Evolutionary conservation across 192 early-diverging fungal genomes (phyloP), one percentile per base, ranked within the genome.

Genomic region (Backusella australiensis): DNA sequence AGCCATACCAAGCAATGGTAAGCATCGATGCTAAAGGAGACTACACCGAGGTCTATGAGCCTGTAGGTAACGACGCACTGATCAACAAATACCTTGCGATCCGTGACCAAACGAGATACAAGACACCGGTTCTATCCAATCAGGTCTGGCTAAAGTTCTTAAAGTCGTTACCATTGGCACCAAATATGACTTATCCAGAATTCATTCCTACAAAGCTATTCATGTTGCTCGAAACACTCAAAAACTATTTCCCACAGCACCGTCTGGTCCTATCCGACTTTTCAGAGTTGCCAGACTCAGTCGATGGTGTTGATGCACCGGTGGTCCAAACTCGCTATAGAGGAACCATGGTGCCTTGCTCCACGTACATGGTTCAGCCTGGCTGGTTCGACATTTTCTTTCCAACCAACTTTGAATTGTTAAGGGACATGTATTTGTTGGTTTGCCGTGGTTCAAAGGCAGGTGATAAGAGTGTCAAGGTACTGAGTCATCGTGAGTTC

Each of bases 371-470:
- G 83, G 97, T 99, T 8, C 95, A 96, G 82, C 98, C 96, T 5
- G 98, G 98, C 12, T 98, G 91, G 90, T 99, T 99, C 85, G 97
- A 99, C 79, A 97, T 99, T 65, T 98, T 99, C 83, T 99, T 98
- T 79, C 98, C 98, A 4, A 98, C 97, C 26, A 93, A 99, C 82
- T 99, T 97, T 89, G 94, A 95, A 77, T 82, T 95, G 17, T 76
- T 96, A 79, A 78, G 81, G 75, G 88, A 90, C 41, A 85, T 99
- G 84, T 97, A 99, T 82, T 82, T 87, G 26, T 71, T 78, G 17
- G 85, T 93, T 2, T 92, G 93, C 79, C 85, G 87, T 46, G 75
- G 76, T n/a, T 72, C 74, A 70, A 41, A 42, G 71, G 72, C 73
- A 80, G 78, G 80, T 36, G 83, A 86, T 63, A 89, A 80, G 21